Evolutionary conservation across 2,329 filamentous ascomycete species (phyloP).

Genomic region (Colletotrichum somersetense): DNA sequence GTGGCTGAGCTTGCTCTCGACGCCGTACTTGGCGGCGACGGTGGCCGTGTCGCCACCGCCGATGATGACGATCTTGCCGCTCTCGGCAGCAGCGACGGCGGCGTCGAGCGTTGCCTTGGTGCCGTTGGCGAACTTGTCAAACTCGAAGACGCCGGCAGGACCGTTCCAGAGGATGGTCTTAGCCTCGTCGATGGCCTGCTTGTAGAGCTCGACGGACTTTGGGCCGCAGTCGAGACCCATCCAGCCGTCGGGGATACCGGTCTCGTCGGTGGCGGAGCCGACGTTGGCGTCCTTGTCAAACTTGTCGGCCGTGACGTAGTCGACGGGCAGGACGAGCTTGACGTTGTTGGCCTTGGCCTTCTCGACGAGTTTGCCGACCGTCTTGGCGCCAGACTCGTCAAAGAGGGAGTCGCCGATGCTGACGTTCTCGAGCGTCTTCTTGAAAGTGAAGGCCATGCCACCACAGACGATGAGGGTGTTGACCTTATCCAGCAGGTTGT

Average conservation of each 20-base stretch:
- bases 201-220: conserved; percentile 89
- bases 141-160: conserved; percentile 96
- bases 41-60: conserved; percentile 98
- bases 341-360: conserved; percentile 98
- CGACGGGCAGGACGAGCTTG: conserved; percentile 92
- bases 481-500: conserved; percentile 98
- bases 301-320: conserved; percentile 97
- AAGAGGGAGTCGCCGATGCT: conserved; percentile 93
- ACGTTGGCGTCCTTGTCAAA: conserved; percentile 87
- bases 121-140: conserved; percentile 91
- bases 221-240: conserved; percentile 96
- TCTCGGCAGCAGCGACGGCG: conserved; percentile 82
- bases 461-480: conserved; percentile 97
- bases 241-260: conserved; percentile 96
- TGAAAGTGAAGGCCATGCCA: conserved; percentile 99
- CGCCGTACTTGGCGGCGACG: conserved; percentile 95
- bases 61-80: conserved; percentile 96
- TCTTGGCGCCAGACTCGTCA: conserved; percentile 94
- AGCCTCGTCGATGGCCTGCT: conserved; percentile 85
- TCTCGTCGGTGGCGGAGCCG: conserved; percentile 84
- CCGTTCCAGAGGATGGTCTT: conserved; percentile 99
- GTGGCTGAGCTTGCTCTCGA: conserved; percentile 97
- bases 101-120: conserved; percentile 94
- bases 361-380: conserved; percentile 85
- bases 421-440: conserved; percentile 95